A percentile compares a stretch with the other conserved stretches of the same genome.
Evolutionary conservation across 2,329 filamentous ascomycete species (phyloP).

Genomic region (Sporothrix brasiliensis): DNA sequence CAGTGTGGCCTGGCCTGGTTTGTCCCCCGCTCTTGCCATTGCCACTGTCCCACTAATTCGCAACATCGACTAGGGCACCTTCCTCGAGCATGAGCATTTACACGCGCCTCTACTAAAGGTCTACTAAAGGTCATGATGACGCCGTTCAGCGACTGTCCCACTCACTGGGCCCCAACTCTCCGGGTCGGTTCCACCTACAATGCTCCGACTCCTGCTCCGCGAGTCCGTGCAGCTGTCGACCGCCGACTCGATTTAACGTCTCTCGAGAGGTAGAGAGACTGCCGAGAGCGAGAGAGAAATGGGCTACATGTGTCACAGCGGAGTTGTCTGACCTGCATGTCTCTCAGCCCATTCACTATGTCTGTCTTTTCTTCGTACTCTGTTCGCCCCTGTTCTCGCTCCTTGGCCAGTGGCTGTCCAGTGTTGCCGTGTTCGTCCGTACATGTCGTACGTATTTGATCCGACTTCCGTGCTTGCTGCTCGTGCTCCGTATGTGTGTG

Average conservation of each 20-base stretch:
- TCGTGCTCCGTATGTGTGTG: conserved; percentile 5
- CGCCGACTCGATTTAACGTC: not conserved
- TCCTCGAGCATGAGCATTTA: not conserved
- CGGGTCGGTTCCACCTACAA: conserved; percentile 22
- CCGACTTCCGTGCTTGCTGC: not conserved
- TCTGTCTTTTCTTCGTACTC: not conserved
- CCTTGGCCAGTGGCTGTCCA: conserved; percentile 14
- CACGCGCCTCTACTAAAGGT: not conserved
- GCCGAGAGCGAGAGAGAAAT: not conserved
- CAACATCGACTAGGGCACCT: not conserved
- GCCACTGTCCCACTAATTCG: not conserved
- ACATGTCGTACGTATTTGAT: conserved; percentile 22
- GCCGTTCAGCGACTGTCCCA: not conserved
- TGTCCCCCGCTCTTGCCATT: not conserved
- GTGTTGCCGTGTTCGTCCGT: conserved; percentile 13
- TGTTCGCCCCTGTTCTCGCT: not conserved
- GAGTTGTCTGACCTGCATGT: conserved; percentile 23
- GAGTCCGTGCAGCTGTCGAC: not conserved
- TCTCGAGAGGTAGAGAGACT: not conserved
- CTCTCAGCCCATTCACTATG: conserved; percentile 20
- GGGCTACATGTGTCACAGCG: not conserved
- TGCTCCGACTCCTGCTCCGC: not conserved
- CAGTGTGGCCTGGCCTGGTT: not conserved
- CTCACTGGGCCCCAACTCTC: not conserved
- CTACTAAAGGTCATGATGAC: not conserved